Evolutionary conservation across 768 basidiomycete species (phyloP).

Genomic region (Trametes meyenii): DNA sequence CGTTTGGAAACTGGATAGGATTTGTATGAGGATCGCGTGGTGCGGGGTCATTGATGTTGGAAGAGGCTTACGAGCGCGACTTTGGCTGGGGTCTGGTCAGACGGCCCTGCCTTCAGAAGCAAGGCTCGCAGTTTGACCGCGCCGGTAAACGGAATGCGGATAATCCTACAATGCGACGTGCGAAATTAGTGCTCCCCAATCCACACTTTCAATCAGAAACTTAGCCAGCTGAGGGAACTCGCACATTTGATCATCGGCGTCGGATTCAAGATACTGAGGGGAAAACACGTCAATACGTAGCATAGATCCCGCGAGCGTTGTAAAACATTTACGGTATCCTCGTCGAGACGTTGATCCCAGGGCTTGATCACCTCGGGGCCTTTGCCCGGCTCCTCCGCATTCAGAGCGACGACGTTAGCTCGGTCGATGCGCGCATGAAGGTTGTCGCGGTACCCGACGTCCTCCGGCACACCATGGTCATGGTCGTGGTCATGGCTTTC

Average conservation of each 20-base stretch:
- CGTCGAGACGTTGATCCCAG: slow-evolving; percentile 78
- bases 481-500: slow-evolving; percentile 60
- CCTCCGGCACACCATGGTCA: slow-evolving; percentile 45
- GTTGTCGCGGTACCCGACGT: slow-evolving; percentile 63
- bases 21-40: background rate
- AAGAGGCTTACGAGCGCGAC: slow-evolving; percentile 61
- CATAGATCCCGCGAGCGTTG: too few relatives aligned
- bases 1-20: slow-evolving; percentile 68
- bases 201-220: background rate
- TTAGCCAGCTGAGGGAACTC: slow-evolving; percentile 15
- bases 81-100: slow-evolving; percentile 73
- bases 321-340: slow-evolving; percentile 58
- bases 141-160: slow-evolving; percentile 86
- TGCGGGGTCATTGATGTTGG: slow-evolving; percentile 6
- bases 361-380: slow-evolving; percentile 77
- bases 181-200: background rate
- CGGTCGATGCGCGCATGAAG: slow-evolving; percentile 78
- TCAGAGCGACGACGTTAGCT: slow-evolving; percentile 78
- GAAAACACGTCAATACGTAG: slow-evolving; percentile 1
- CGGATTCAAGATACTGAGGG: slow-evolving; percentile 78
- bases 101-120: slow-evolving; percentile 83
- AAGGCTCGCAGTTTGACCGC: slow-evolving; percentile 83
- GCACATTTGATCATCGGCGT: slow-evolving; percentile 90
- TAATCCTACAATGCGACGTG: slow-evolving; percentile 54
- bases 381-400: slow-evolving; percentile 51